Evolutionary conservation across 768 basidiomycete genomes (phyloP), one percentile per base, ranked within the genome.

Genomic region (Cystofilobasidium macerans): DNA sequence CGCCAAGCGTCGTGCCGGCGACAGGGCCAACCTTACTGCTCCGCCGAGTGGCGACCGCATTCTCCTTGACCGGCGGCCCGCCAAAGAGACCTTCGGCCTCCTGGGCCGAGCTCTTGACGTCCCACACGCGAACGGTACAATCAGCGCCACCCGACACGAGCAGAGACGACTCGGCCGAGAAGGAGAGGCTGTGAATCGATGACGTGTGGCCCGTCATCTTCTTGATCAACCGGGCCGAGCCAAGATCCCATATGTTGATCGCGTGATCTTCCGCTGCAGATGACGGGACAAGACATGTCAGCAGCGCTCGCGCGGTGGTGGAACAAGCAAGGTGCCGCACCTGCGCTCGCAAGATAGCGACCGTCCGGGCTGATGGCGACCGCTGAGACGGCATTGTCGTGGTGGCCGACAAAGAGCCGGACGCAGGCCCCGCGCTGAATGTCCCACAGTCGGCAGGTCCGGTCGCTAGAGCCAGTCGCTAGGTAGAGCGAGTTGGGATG

Each of bases 121-220:
- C 95, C 95, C 95, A 99, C 65, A 91, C 92, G n/a, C 94, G 82
- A 22, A 97, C 92, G 0, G 95, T 97, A 83, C 89, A 93, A 74
- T 99, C 95, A 35, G 90, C 84, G 30, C 87, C 82, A 8, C 93
- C 93, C 66, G 89, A 93, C 16, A 97, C 86, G 40, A 99, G 82
- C 62, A 98, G 76, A 1, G 85, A 85, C 0, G 91, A 92, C 75
- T 97, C 95, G 30, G 86, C 87, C 67, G 88, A 91, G 76, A 97
- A 99, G 0, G 89, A 82, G 28, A 99, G 81, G 3, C 89, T 88
- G 73, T 94, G 87, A 67, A 98, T 84, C 0, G 92, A 86, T 18
- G 87, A 84, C 1, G 84, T 85, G 73, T 99, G 95, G 0, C 95
- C 95, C 3, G 82, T 85, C 91, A 98, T 95, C 76, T 89, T 92